Percentiles rank a stretch among this genome's conserved stretches.
These are phyloP conservation scores for Neurospora sp. DNA, from an alignment of 495 filamentous ascomycete genomes.

Conservation along the genomic window DNA sequence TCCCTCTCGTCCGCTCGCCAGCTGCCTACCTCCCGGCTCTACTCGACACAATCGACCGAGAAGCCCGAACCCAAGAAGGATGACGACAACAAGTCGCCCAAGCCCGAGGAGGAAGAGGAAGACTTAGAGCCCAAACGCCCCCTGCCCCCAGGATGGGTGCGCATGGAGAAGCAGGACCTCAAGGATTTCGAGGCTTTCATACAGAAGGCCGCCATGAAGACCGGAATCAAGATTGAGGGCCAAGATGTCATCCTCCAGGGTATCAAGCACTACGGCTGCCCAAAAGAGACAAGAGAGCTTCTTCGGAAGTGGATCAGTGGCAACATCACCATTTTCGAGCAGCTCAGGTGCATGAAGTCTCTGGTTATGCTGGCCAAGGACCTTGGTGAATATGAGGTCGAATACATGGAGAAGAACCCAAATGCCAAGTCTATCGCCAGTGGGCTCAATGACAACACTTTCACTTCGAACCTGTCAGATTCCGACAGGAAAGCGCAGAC, in stretches of 20 bases:
- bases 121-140: neutral
- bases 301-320: constrained; percentile 47
- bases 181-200: constrained; percentile 2
- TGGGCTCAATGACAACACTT: neutral
- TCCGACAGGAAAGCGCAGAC: constrained; percentile 8
- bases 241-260: constrained; percentile 3
- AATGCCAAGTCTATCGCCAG: neutral
- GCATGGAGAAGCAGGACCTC: constrained; percentile 21
- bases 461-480: constrained; percentile 14
- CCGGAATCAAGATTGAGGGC: neutral
- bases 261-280: constrained; percentile 17
- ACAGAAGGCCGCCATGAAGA: neutral
- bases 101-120: neutral
- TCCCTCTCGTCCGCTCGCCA: constrained; percentile 3
- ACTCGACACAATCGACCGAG: constrained; percentile 12
- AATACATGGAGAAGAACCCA: neutral
- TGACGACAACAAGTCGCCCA: neutral
- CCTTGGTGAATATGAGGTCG: constrained; percentile 6
- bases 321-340: constrained; percentile 54
- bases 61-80: neutral
- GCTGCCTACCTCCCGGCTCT: constrained; percentile 7
- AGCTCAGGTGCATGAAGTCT: constrained; percentile 22
- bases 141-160: constrained; percentile 27
- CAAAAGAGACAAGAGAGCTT: constrained; percentile 19
- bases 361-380: constrained; percentile 10